Conservation (phyloP, 805 yeast genomes). For the Kuraishia floccosa region DNA sequence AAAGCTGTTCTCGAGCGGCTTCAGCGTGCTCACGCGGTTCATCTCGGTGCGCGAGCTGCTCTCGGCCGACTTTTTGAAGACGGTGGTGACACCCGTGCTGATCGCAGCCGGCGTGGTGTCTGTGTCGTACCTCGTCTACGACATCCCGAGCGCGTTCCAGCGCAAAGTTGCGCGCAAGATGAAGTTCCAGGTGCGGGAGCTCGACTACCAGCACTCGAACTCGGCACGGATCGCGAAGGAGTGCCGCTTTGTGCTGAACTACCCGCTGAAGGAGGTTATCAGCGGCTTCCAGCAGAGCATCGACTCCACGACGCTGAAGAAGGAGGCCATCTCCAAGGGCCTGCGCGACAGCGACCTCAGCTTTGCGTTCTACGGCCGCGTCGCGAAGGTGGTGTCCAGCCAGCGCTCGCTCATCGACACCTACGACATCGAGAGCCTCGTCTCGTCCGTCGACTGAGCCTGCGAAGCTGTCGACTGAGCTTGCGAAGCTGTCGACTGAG, state of each 20-base stretch:
- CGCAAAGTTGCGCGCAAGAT: slow-evolving; percentile 70
- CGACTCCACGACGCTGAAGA: slow-evolving; percentile 47
- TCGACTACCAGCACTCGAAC: slow-evolving; percentile 73
- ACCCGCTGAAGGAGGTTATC: slow-evolving; percentile 76
- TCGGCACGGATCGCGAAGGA: slow-evolving; percentile 74
- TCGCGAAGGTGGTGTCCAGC: slow-evolving; percentile 30
- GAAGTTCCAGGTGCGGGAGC: slow-evolving; percentile 42
- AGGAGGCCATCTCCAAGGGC: slow-evolving; percentile 39
- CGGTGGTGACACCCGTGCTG: slow-evolving; percentile 41
- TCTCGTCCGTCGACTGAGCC: no score
- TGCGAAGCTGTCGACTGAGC: no score
- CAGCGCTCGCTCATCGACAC: slow-evolving; percentile 17
- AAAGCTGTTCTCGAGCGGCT: slow-evolving; percentile 3
- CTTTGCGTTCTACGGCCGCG: slow-evolving; percentile 37
- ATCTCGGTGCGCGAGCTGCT: slow-evolving; percentile 22
- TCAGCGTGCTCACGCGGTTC: slow-evolving; percentile 18
- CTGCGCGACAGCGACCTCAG: slow-evolving; percentile 47
- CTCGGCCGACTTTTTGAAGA: slow-evolving; percentile 27
- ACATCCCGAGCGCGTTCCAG: slow-evolving; percentile 85
- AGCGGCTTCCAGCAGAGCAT: slow-evolving; percentile 54
- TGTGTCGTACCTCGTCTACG: slow-evolving; percentile 54
- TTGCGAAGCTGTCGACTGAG: no score
- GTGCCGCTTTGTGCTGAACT: slow-evolving; percentile 67
- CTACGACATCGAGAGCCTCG: slow-evolving; percentile 1
- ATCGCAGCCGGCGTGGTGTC: slow-evolving; percentile 41